Percentiles rank a stretch among this genome's conserved stretches.
Conservation (phyloP, 2,329 filamentous ascomycete species). For the Tolypocladium cylindrosporum region DNA sequence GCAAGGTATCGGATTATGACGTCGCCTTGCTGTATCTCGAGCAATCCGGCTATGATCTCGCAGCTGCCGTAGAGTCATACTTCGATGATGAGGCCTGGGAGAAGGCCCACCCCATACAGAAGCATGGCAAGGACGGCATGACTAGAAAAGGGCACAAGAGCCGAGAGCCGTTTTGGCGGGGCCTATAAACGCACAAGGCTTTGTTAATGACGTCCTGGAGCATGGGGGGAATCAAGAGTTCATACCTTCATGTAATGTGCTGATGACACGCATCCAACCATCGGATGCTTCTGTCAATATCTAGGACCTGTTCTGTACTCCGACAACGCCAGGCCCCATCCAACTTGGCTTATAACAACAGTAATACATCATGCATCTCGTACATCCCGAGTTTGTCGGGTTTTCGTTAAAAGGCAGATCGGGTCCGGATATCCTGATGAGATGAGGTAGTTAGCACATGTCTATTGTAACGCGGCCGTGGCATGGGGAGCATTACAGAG, state of each 20-base stretch:
- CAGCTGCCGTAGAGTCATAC: constrained; percentile 52
- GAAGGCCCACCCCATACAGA: constrained; percentile 44
- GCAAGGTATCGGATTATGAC: constrained; percentile 70
- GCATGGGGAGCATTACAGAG: constrained; percentile 34
- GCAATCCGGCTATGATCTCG: constrained; percentile 56
- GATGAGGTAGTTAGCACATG: constrained; percentile 12
- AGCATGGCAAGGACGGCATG: constrained; percentile 11
- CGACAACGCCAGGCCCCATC: constrained; percentile 1
- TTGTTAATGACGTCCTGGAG: not conserved
- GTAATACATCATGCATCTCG: not conserved
- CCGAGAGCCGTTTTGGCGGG: constrained; percentile 21
- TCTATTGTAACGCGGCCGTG: not conserved
- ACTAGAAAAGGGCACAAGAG: constrained; percentile 19
- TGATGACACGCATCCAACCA: not conserved
- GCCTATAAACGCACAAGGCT: constrained; percentile 5
- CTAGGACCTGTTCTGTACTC: not conserved
- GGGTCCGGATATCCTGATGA: constrained; percentile 43
- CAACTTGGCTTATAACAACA: constrained; percentile 16
- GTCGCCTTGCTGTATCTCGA: constrained; percentile 67
- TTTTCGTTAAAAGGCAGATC: constrained; percentile 43
- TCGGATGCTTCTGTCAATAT: not conserved
- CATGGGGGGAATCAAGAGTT: constrained; percentile 15
- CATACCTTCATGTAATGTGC: constrained; percentile 13
- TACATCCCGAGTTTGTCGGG: not conserved
- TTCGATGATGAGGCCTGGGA: constrained; percentile 70